phyloP scores from a whole-genome alignment of 169 alveolate genomes.

The Plasmodium falciparum region DNA sequence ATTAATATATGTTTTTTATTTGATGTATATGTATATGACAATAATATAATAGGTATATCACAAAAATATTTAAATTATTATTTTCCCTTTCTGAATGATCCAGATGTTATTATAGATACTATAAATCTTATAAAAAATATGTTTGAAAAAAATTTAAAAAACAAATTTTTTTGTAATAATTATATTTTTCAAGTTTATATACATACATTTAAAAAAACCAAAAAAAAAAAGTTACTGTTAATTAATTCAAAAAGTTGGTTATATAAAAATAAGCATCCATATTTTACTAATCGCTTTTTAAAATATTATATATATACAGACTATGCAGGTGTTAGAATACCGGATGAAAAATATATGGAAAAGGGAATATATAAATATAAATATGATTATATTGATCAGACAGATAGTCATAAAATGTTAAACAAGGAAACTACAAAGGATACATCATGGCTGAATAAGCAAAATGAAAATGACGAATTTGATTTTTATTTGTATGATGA shows the following conservation, averaged over 20 bases:
- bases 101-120: constrained; percentile 21
- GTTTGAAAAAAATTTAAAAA: constrained; percentile 26
- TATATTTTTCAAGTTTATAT: constrained; percentile 42
- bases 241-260: constrained; percentile 66
- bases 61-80: constrained; percentile 57
- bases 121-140: constrained; percentile 18
- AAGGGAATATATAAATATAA: constrained; percentile 19
- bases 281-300: constrained; percentile 21
- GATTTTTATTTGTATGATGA: constrained; percentile 15
- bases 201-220: constrained; percentile 48
- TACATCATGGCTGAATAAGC: not conserved
- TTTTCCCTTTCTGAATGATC: constrained; percentile 22
- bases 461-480: not conserved
- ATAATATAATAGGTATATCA: constrained; percentile 29
- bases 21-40: constrained; percentile 51
- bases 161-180: constrained; percentile 18
- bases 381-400: no score
- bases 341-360: constrained; percentile 3
- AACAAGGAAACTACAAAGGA: not conserved
- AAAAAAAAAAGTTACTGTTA: constrained; percentile 46
- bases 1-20: constrained; percentile 54
- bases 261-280: constrained; percentile 59
- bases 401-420: not conserved
- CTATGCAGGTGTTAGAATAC: not conserved
- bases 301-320: constrained; percentile 37